Evolutionary conservation across 768 basidiomycete genomes (phyloP), one percentile per base, ranked within the genome.

Genomic region (Leucogyrophana mollusca): DNA sequence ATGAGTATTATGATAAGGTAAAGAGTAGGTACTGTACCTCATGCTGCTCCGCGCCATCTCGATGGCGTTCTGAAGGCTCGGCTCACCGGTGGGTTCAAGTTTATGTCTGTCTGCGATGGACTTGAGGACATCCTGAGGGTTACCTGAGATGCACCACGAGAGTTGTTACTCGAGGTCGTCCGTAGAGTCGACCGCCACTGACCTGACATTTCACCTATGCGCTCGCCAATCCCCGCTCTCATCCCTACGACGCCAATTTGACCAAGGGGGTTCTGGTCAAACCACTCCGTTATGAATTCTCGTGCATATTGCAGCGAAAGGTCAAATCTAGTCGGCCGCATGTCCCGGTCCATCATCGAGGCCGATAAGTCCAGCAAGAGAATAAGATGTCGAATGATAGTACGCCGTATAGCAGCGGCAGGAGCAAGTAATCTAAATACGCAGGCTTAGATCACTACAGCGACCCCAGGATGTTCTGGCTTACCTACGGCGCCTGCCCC

Each of bases 261-360:
- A 17, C 95, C 94, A 10, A 99, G 75, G 1, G 96, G 96, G 59
- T 99, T 99, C 70, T 98, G 96, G 68, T 99, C 96, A 65, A 98
- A 99, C 94, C 95, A 99, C 64, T 99, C 96, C 6, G 79, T 73
- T 22, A 98, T 78, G 55, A 98, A 99, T 56, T 91, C 90, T 47
- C 93, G 80, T 11, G 93, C 81, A 61, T 94, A 95, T 58, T 94
- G 86, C 35, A 98, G 69, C 57, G 85, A 87, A 24, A 99, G 67
- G 60, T 96, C 94, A 55, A 95, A 94, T 46, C 96, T 80, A 17
- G 90, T 93, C 9, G 94, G 93, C 5, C 95, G 80, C 85, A 95
- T 90, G 68, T 99, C 96, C 22, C 94, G 82, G 66, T 98, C 96
- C 68, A 82, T 78, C 93, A 98, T 98, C 1, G 93, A 82, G 2